Percentiles rank a stretch among this genome's conserved stretches.
Conservation (phyloP, 2,329 filamentous ascomycete species). For the Seiridium cupressi region DNA sequence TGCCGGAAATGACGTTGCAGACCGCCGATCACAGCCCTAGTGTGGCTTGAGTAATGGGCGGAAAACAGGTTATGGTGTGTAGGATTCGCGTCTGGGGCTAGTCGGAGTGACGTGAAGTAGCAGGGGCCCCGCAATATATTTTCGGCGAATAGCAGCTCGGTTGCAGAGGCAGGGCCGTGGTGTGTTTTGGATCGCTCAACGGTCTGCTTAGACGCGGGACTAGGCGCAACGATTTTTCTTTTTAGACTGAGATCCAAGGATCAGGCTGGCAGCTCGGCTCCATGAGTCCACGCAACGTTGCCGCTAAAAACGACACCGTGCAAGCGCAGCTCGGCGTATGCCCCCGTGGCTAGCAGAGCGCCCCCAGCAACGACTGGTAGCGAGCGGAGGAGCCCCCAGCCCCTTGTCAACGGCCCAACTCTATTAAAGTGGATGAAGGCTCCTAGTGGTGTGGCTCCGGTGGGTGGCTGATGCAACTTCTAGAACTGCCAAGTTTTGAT, state of each 20-base stretch:
- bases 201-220: not conserved
- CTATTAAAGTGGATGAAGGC: not conserved
- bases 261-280: not conserved
- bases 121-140: slow-evolving; percentile 6
- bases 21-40: slow-evolving; percentile 14
- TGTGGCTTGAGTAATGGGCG: slow-evolving; percentile 21
- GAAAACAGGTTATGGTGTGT: slow-evolving; percentile 23
- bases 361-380: not conserved
- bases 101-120: slow-evolving; percentile 5
- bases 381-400: not conserved
- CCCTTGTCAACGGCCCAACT: not conserved
- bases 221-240: not conserved
- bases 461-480: slow-evolving; percentile 7
- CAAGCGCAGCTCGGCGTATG: too few relatives aligned
- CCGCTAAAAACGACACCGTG: too few relatives aligned
- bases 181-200: not conserved
- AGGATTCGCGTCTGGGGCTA: not conserved
- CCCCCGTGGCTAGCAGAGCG: too few relatives aligned
- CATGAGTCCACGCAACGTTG: not conserved
- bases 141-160: not conserved
- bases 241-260: not conserved
- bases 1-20: slow-evolving; percentile 24
- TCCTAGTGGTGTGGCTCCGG: slow-evolving; percentile 7
- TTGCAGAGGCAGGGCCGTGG: not conserved
- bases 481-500: not conserved